Conservation (phyloP, 139 green algal genomes). For the Picochlorum sp. region DNA sequence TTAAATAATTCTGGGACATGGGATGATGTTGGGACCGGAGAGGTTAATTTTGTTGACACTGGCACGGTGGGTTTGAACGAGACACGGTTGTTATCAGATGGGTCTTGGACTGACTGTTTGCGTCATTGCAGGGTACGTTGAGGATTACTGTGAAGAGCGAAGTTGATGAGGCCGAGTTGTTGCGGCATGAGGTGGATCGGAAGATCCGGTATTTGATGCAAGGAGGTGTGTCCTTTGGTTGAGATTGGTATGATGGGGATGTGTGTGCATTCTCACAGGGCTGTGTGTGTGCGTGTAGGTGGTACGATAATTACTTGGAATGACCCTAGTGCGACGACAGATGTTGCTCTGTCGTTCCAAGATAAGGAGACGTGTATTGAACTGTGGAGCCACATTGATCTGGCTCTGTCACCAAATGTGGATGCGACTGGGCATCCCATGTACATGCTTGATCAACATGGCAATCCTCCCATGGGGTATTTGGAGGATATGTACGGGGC, state of each 20-base stretch:
- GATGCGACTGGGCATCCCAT: neutral
- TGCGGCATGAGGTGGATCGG: slow-evolving; percentile 76
- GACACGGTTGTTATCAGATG: neutral
- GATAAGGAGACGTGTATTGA: slow-evolving; percentile 73
- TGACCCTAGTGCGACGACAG: slow-evolving; percentile 75
- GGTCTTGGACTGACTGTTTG: neutral
- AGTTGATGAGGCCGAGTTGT: slow-evolving; percentile 43
- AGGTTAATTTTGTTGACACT: slow-evolving; percentile 69
- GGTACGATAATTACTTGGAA: slow-evolving; percentile 97
- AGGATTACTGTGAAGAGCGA: slow-evolving; percentile 83
- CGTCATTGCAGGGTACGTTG: neutral
- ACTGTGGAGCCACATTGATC: slow-evolving; percentile 75
- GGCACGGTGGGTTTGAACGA: slow-evolving; percentile 59
- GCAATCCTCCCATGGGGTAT: slow-evolving; percentile 40
- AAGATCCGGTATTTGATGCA: slow-evolving; percentile 82
- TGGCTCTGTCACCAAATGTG: slow-evolving; percentile 34
- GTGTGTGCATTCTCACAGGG: neutral
- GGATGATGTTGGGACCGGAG: slow-evolving; percentile 92
- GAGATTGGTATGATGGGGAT: neutral
- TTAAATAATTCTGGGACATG: slow-evolving; percentile 79
- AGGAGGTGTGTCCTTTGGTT: slow-evolving; percentile 32
- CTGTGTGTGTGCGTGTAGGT: slow-evolving; percentile 42
- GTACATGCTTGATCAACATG: slow-evolving; percentile 24
- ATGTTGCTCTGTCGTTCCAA: slow-evolving; percentile 96
- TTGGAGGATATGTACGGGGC: neutral